Evolutionary conservation across 129 eudicot genomes (phyloP), one percentile per base, ranked within the genome.

Genomic region (Silybum marianum): DNA sequence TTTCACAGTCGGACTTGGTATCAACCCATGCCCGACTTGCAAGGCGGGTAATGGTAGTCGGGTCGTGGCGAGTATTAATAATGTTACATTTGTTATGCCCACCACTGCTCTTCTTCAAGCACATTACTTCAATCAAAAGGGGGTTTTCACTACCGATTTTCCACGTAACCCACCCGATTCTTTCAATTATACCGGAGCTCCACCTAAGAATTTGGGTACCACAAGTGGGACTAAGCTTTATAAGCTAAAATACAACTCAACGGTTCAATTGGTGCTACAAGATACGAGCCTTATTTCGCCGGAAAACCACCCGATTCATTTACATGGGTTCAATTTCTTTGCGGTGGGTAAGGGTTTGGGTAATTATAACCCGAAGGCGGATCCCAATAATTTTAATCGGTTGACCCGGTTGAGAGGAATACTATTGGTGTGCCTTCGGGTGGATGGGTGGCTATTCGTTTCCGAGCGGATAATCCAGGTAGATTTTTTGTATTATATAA

Each of bases 381-480:
- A 91, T 75, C 83, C 92, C 1, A 86, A 89, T 2, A 91, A 85
- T 3, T 93, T 93, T 34, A 91, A 93, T 73, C 86, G 12, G 92
- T 89, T 58, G 98, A 93, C 78, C 98, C 98, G 28, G 96, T 93
- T 23, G 98, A 93, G 77, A 88, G 98, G 84, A 93, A 93, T 79
- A 93, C 98, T 0, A 82, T 93, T 24, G 88, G 96, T 30, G 98
- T 91, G 30, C 98, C 98, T 9, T 88, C 96, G 2, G 98, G 98
- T 46, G 98, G 98, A 62, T 93, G 96, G 98, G 88, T 87, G 7
- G 96, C 98, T 13, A 84, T 93, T 14, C 84, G 96, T 62, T 93
- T 93, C 71, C 84, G 86, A 10, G 96, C 96, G 0, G 98, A 93
- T 88, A 93, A 93, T 86, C 98, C 96, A 71, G 98, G 96, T 93